These are phyloP conservation scores for Xylaria multiplex DNA, from an alignment of 2,329 filamentous ascomycete species.

Conservation along the genomic window DNA sequence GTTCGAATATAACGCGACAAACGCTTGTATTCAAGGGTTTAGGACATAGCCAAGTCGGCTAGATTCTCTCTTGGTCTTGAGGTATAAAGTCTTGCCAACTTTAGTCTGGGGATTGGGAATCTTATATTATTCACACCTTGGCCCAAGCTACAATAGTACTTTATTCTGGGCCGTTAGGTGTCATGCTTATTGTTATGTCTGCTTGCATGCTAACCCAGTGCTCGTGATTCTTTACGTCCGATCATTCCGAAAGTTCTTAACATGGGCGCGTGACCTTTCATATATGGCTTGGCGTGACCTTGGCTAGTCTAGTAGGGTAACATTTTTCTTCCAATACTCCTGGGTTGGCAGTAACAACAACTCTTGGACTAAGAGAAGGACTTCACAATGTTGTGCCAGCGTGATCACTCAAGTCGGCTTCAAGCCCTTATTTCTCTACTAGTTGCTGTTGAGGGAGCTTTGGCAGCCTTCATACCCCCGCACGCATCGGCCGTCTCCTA, in stretches of 20 bases:
- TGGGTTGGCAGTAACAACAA: constrained; percentile 1
- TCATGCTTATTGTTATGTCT: constrained; percentile 17
- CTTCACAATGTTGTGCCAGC: constrained; percentile 3
- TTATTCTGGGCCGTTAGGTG: constrained; percentile 13
- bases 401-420: background rate
- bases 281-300: background rate
- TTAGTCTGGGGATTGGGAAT: background rate
- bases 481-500: constrained; percentile 23
- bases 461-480: constrained; percentile 2
- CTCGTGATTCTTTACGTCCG: constrained; percentile 3
- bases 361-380: background rate
- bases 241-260: background rate
- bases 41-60: background rate
- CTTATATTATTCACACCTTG: background rate
- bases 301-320: background rate
- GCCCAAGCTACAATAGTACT: background rate
- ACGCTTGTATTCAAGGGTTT: background rate
- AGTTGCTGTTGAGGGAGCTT: background rate
- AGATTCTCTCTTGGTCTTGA: background rate
- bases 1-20: background rate
- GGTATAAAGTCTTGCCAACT: background rate
- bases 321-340: background rate
- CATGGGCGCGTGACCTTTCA: background rate
- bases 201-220: constrained; percentile 8
- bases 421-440: constrained; percentile 13